phyloP scores from a whole-genome alignment of 2,329 filamentous ascomycete genomes.

The Pestalotiopsis sp. region DNA sequence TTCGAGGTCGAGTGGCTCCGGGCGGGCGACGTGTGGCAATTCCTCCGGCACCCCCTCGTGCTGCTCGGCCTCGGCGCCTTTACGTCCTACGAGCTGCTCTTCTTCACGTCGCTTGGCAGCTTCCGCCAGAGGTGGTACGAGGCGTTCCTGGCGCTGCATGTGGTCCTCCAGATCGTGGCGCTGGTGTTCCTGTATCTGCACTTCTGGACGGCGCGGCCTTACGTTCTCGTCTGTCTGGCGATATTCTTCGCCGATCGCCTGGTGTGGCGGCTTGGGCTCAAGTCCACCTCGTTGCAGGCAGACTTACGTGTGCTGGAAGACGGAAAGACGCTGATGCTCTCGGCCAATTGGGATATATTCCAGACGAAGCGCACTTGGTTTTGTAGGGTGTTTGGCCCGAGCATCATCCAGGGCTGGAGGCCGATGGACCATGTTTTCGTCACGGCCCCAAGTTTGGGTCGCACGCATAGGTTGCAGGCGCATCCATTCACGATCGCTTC shows the following conservation, averaged over 20 bases:
- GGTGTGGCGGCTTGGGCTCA: slow-evolving; percentile 57
- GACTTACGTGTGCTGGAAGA: slow-evolving; percentile 57
- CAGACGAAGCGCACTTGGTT: background rate
- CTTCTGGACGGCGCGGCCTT: slow-evolving; percentile 52
- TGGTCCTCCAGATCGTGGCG: slow-evolving; percentile 57
- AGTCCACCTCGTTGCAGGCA: slow-evolving; percentile 48
- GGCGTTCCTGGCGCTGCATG: slow-evolving; percentile 60
- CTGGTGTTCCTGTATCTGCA: slow-evolving; percentile 63
- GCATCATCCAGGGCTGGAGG: slow-evolving; percentile 54
- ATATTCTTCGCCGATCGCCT: slow-evolving; percentile 62
- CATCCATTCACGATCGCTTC: slow-evolving; percentile 71
- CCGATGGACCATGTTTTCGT: slow-evolving; percentile 67
- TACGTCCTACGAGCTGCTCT: slow-evolving; percentile 60
- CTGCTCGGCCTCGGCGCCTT: slow-evolving; percentile 57
- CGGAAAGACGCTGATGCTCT: slow-evolving; percentile 53
- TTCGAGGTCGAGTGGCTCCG: slow-evolving; percentile 49
- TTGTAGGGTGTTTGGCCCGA: slow-evolving; percentile 24
- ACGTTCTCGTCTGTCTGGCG: slow-evolving; percentile 51
- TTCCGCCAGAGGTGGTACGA: slow-evolving; percentile 65
- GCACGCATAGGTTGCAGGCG: slow-evolving; percentile 56
- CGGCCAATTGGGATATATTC: slow-evolving; percentile 38
- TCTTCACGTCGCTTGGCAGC: slow-evolving; percentile 60
- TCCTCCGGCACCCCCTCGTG: slow-evolving; percentile 53
- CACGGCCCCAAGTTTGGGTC: slow-evolving; percentile 55
- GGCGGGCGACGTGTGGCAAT: slow-evolving; percentile 41